phyloP scores from a whole-genome alignment of 176 grass and related monocot species.

The Aegilops umbellulata region DNA sequence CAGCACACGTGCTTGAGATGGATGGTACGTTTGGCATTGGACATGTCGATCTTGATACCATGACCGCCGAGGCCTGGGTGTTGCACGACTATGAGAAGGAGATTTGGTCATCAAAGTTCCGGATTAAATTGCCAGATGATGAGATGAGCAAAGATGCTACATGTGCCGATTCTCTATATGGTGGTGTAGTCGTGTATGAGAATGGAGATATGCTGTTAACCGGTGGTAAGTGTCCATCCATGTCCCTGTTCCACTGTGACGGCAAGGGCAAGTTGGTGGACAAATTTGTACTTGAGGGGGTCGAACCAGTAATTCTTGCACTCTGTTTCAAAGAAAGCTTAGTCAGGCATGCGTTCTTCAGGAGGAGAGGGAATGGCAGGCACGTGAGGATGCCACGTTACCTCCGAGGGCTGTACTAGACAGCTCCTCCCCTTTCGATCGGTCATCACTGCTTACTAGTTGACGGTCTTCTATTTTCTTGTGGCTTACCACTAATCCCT shows the following conservation, averaged over 20 bases:
- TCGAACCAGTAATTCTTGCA: no score
- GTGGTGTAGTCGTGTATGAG: background rate
- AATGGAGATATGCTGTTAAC: background rate
- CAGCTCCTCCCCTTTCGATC: no score
- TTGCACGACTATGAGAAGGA: background rate
- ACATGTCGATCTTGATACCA: no score
- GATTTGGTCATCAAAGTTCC: background rate
- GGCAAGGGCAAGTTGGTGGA: slow-evolving; percentile 13
- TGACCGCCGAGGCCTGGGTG: background rate
- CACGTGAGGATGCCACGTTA: background rate
- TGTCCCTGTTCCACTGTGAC: background rate
- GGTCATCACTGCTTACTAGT: background rate
- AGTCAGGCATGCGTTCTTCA: background rate
- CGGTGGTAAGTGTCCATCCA: background rate
- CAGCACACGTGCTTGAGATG: background rate
- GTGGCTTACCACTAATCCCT: background rate
- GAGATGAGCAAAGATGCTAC: background rate
- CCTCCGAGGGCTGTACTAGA: background rate
- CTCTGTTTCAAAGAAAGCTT: slow-evolving; percentile 5
- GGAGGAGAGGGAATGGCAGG: background rate
- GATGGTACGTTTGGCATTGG: background rate
- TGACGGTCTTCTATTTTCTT: background rate
- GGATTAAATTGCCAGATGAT: background rate
- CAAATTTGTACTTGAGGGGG: background rate
- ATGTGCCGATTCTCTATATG: no score